These are phyloP conservation scores for Quercus phellos DNA, from an alignment of 331 rosid species.

Conservation along the genomic window DNA sequence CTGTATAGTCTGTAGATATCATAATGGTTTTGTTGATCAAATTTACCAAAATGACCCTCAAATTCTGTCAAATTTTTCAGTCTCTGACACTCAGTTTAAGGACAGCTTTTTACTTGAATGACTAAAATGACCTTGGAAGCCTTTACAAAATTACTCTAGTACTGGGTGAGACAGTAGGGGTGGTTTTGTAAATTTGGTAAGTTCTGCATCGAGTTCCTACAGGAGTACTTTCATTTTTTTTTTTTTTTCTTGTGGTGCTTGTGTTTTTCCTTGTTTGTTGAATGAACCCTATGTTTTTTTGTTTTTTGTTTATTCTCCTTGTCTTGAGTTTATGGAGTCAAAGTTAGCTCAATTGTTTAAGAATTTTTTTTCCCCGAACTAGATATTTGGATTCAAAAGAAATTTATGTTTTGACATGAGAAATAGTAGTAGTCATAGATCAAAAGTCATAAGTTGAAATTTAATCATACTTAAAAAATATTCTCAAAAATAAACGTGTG, in stretches of 20 bases:
- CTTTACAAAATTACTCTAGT: background rate
- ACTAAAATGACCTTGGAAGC: constrained; percentile 2
- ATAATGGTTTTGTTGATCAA: constrained; percentile 4
- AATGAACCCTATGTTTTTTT: background rate
- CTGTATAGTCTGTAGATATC: constrained; percentile 45
- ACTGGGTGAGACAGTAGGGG: background rate
- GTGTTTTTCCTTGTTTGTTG: background rate
- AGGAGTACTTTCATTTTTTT: background rate
- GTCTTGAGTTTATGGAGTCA: no score
- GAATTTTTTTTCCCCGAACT: no score
- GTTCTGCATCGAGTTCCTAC: background rate
- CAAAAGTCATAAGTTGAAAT: no score
- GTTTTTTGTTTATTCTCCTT: background rate
- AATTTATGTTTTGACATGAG: no score
- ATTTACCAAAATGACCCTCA: constrained; percentile 33
- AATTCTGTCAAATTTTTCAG: constrained; percentile 24
- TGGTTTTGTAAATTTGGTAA: background rate
- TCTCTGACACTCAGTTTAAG: background rate
- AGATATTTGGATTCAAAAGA: no score
- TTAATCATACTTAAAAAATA: no score
- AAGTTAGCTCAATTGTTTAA: no score
- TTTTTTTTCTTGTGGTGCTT: background rate
- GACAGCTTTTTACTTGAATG: background rate
- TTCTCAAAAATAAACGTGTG: no score
- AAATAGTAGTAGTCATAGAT: no score